Percentiles rank a stretch among this genome's conserved stretches.
phyloP scores from a whole-genome alignment of 768 basidiomycete species.

The Trametes gibbosa region DNA sequence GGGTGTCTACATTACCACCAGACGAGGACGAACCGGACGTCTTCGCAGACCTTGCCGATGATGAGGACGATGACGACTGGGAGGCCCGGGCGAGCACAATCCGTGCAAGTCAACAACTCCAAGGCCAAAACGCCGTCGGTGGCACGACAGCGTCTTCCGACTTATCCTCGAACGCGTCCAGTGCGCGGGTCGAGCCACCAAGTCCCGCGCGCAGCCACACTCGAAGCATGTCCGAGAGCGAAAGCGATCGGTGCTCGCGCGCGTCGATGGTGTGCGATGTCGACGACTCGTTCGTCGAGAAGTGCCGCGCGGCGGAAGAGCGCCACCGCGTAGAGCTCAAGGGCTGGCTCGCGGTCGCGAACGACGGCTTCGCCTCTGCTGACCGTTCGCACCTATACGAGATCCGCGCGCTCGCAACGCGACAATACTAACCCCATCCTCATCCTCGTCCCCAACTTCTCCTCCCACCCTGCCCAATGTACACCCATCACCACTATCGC shows the following conservation, averaged over 20 bases:
- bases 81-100: conserved; percentile 79
- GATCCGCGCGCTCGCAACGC: conserved; percentile 82
- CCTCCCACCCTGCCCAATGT: not conserved
- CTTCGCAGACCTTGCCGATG: conserved; percentile 91
- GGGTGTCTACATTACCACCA: conserved; percentile 81
- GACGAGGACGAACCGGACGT: conserved; percentile 95
- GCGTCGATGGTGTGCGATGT: conserved; percentile 78
- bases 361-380: conserved; percentile 35
- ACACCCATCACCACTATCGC: not conserved
- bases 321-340: conserved; percentile 83
- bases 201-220: conserved; percentile 62
- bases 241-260: conserved; percentile 76
- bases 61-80: conserved; percentile 81
- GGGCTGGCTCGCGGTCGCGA: conserved; percentile 54
- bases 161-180: conserved; percentile 24
- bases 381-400: conserved; percentile 73
- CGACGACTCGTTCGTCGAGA: conserved; percentile 68
- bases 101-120: conserved; percentile 49
- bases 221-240: conserved; percentile 70
- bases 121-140: conserved; percentile 22
- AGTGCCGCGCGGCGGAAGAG: conserved; percentile 74
- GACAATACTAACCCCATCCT: conserved; percentile 53
- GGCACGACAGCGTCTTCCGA: conserved; percentile 28
- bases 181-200: conserved; percentile 35
- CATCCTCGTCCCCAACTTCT: not conserved